A percentile compares a stretch with the other conserved stretches of the same genome.
Conservation (phyloP, 2,329 filamentous ascomycete genomes). For the Cytospora mali region DNA sequence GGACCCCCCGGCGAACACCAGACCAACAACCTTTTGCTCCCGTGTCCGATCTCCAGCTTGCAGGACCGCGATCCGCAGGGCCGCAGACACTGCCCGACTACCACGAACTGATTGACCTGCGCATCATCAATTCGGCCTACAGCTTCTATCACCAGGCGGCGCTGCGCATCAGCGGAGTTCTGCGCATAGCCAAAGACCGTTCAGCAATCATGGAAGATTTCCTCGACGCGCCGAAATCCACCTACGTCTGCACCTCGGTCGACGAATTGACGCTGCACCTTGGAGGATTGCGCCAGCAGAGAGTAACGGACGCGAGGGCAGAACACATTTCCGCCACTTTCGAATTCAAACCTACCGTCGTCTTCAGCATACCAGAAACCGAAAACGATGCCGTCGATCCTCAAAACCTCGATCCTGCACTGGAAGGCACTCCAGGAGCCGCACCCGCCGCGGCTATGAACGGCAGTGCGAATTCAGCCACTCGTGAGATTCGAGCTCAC, state of each 20-base stretch:
- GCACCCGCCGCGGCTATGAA: slow-evolving; percentile 29
- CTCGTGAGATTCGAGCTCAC: slow-evolving; percentile 46
- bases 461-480: slow-evolving; percentile 23
- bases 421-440: slow-evolving; percentile 40
- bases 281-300: slow-evolving; percentile 43
- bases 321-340: slow-evolving; percentile 52
- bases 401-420: slow-evolving; percentile 33
- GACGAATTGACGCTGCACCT: slow-evolving; percentile 54
- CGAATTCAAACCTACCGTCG: slow-evolving; percentile 48
- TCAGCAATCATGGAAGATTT: slow-evolving; percentile 37
- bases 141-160: too few species aligned
- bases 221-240: slow-evolving; percentile 34
- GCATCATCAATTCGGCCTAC: not conserved
- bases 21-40: too few species aligned
- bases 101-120: not conserved
- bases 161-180: not conserved
- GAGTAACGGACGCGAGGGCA: slow-evolving; percentile 50
- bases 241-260: slow-evolving; percentile 41
- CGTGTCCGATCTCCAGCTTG: not conserved
- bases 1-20: too few species aligned
- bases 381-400: slow-evolving; percentile 42
- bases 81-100: not conserved
- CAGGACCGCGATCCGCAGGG: not conserved
- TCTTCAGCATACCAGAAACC: slow-evolving; percentile 45
- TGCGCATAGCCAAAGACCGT: not conserved